Conservation (phyloP, 768 basidiomycete genomes). For the Lactarius sp. region DNA sequence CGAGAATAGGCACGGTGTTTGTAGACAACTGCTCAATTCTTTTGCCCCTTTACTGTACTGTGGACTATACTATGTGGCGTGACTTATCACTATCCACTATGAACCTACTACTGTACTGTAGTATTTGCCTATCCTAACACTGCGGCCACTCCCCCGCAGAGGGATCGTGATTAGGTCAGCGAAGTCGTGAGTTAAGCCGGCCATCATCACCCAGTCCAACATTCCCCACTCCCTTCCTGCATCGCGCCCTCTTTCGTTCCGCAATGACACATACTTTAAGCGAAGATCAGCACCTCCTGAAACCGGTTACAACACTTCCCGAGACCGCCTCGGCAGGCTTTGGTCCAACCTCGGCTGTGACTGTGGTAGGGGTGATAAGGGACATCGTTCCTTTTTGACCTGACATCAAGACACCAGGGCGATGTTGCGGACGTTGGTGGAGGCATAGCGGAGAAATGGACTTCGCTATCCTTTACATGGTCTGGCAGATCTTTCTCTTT, state of each 20-base stretch:
- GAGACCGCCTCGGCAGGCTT: neutral
- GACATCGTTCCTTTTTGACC: neutral
- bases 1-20: too few species aligned
- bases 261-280: neutral
- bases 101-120: too few species aligned
- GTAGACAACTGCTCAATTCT: too few species aligned
- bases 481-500: slow-evolving; percentile 61
- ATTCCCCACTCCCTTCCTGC: neutral
- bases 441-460: slow-evolving; percentile 42
- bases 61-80: too few species aligned
- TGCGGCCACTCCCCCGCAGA: too few species aligned
- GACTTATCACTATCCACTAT: too few species aligned
- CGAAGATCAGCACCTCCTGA: neutral
- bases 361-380: slow-evolving; percentile 3
- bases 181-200: neutral
- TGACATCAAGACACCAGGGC: neutral
- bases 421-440: neutral
- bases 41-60: too few species aligned
- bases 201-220: neutral
- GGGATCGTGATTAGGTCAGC: neutral
- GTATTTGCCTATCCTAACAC: too few species aligned
- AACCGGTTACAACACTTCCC: neutral
- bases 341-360: neutral
- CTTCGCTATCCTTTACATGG: slow-evolving; percentile 66
- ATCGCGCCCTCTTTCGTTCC: neutral